A percentile compares a stretch with the other conserved stretches of the same genome.
phyloP scores from a whole-genome alignment of 208 protist genomes.

The Acanthamoeba lenticulata region DNA sequence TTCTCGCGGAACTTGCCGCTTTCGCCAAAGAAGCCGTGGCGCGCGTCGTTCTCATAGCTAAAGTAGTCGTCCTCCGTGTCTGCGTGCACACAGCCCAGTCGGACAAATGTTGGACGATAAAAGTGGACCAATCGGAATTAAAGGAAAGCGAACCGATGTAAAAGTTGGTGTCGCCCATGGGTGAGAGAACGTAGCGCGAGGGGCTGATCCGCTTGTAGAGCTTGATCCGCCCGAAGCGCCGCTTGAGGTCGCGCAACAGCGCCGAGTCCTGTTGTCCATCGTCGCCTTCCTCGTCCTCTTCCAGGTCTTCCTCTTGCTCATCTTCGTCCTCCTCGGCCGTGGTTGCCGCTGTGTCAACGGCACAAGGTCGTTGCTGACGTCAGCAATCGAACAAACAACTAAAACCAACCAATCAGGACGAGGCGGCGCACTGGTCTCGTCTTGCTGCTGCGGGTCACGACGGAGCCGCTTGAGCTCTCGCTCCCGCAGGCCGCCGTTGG shows the following conservation, averaged over 20 bases:
- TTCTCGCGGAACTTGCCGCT: neutral
- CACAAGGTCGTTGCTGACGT: too few relatives aligned
- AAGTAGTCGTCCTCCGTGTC: constrained; percentile 34
- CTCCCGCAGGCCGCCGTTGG: too few relatives aligned
- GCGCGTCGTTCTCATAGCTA: neutral
- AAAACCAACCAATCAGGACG: too few relatives aligned
- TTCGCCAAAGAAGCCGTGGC: neutral
- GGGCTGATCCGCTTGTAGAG: neutral
- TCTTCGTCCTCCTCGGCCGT: neutral
- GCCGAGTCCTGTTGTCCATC: neutral
- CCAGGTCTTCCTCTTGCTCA: neutral
- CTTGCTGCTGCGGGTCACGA: neutral
- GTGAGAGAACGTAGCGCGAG: neutral
- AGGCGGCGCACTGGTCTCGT: neutral
- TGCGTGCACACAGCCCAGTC: neutral
- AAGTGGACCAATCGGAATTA: neutral
- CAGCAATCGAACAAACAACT: neutral
- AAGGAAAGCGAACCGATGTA: neutral
- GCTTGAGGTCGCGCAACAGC: constrained; percentile 5
- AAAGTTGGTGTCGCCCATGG: constrained; percentile 30
- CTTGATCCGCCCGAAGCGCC: neutral
- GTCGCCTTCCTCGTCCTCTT: neutral
- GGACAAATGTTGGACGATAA: neutral
- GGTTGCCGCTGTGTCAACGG: neutral
- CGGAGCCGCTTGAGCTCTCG: neutral